Conservation (phyloP, 768 basidiomycete species). For the Pholiota microspora region DNA sequence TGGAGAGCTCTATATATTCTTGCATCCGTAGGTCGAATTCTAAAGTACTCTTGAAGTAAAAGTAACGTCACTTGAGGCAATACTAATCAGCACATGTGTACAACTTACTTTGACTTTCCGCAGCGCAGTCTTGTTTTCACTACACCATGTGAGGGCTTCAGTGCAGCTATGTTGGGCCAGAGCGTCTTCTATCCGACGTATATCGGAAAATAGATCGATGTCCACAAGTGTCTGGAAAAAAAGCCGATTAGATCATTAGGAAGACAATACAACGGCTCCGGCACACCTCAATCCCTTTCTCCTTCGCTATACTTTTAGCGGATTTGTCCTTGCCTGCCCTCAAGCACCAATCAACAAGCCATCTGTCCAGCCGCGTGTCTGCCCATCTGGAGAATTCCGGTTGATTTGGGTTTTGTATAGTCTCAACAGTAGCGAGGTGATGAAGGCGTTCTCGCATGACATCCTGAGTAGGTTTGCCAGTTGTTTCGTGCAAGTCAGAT, state of each 20-base stretch:
- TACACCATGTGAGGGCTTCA: slow-evolving; percentile 94
- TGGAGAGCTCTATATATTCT: slow-evolving; percentile 91
- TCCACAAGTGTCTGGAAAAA: slow-evolving; percentile 74
- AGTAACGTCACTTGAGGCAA: slow-evolving; percentile 1
- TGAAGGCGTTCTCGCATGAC: slow-evolving; percentile 74
- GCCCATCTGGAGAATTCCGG: slow-evolving; percentile 75
- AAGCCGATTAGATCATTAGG: slow-evolving; percentile 7
- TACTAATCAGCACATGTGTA: background rate
- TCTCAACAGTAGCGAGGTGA: slow-evolving; percentile 66
- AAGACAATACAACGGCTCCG: background rate
- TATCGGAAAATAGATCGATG: slow-evolving; percentile 88
- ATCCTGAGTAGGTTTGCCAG: slow-evolving; percentile 61
- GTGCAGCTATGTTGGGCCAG: slow-evolving; percentile 73
- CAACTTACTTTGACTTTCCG: slow-evolving; percentile 79
- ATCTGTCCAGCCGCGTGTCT: slow-evolving; percentile 77
- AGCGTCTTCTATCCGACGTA: slow-evolving; percentile 82
- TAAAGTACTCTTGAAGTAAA: slow-evolving; percentile 69
- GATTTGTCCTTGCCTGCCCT: slow-evolving; percentile 76
- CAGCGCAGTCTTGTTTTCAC: slow-evolving; percentile 90
- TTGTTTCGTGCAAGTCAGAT: slow-evolving; percentile 43
- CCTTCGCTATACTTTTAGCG: slow-evolving; percentile 72
- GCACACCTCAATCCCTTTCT: slow-evolving; percentile 74
- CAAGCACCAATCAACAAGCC: slow-evolving; percentile 92
- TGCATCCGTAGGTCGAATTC: slow-evolving; percentile 96
- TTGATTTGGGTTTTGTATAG: slow-evolving; percentile 45